Base-by-base conservation (phyloP, 129 eudicot species). In the Lonicera japonica region DNA sequence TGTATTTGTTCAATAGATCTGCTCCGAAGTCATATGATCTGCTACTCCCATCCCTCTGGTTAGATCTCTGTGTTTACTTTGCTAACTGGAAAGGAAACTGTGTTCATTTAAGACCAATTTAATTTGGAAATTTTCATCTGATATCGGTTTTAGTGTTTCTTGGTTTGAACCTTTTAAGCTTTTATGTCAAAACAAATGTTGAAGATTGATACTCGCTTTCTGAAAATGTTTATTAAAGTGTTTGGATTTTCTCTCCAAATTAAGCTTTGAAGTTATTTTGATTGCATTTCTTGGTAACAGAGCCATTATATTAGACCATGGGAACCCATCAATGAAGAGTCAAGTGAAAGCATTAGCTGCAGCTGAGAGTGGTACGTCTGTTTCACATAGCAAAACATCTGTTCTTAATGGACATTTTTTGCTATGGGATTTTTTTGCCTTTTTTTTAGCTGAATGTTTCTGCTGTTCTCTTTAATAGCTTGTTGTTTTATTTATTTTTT, bases 331-430 rank as follows among this genome's bases (percentile, higher is more conserved):
- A 36, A 80, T 71, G 99, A 85, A 85, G 88, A 85, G 58, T 76
- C 96, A 84, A 71, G 59, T 72, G 78, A 85, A 85, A 87, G 95
- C 87, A 54, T 36, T 88, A 65, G 96, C 87, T 82, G 96, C 92
- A 61, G 86, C 85, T 54, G 95, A 94, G 72, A n/a, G n/a, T n/a
- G 85, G 99, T 94, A 81, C 73, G 79, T 21, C 8, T 21, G 24
- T 65, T 63, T 61, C 46, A 61, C 13, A 66, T 54, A 34, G 15
- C 50, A 25, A 56, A 8, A 6, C 9, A 23, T 46, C 56, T 20
- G 14, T 39, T 29, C 6, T 29, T 29, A 29, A 29, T 29, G 36
- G 36, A 2, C 36, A 29, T 59, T 19, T 60, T 59, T 19, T 20
- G 53, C 21, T 41, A 36, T 65, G 59, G 54, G n/a, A 19, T n/a